Conservation (phyloP, 176 grass and related monocot genomes). For the Echinochloa phyllopogon region DNA sequence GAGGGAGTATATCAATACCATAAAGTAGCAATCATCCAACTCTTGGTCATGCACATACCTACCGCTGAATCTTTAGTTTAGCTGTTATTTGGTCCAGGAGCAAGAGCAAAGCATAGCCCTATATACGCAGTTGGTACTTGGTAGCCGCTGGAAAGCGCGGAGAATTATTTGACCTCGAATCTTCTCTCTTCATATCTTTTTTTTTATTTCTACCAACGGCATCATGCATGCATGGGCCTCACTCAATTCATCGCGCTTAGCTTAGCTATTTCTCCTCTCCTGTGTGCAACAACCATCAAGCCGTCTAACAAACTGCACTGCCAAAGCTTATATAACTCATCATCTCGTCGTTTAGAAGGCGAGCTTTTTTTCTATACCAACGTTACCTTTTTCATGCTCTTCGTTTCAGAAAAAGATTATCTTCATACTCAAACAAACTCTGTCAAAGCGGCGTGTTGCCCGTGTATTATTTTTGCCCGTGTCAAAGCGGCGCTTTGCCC, state of each 20-base stretch:
- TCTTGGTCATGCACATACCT: slow-evolving; percentile 4
- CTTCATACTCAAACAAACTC: neutral
- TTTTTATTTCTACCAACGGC: neutral
- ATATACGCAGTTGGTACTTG: neutral
- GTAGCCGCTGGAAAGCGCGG: slow-evolving; percentile 1
- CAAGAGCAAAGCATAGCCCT: neutral
- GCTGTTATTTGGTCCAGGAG: neutral
- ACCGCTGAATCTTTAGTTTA: neutral
- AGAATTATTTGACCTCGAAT: slow-evolving; percentile 8
- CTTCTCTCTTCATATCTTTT: neutral
- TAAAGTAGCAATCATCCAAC: neutral
- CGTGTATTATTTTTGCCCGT: neutral
- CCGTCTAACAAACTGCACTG: neutral
- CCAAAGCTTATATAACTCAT: neutral
- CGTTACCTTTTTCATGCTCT: neutral
- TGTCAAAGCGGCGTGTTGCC: neutral
- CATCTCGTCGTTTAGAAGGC: neutral
- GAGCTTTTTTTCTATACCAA: neutral
- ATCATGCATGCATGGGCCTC: neutral
- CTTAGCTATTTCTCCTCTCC: too few species aligned
- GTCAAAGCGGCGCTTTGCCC: neutral
- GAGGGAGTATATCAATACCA: too few species aligned
- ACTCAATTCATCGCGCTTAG: neutral
- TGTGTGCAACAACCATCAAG: neutral
- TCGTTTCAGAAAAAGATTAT: too few species aligned